phyloP scores from a whole-genome alignment of 2,329 filamentous ascomycete species.

The Lecanoromycetidae sp. region DNA sequence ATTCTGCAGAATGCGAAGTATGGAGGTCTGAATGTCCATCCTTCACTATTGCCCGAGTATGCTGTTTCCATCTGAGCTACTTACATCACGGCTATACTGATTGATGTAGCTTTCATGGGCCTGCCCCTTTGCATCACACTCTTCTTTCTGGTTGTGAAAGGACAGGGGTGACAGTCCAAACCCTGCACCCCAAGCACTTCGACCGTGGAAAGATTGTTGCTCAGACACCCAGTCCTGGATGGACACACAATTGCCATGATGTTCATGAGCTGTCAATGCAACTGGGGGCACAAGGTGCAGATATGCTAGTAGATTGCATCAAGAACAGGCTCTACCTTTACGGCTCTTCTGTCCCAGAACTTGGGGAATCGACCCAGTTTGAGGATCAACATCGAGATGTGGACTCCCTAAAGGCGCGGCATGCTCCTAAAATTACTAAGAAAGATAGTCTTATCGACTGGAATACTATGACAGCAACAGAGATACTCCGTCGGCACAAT shows the following conservation, averaged over 20 bases:
- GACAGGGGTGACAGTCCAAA: conserved; percentile 78
- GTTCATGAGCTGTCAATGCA: conserved; percentile 39
- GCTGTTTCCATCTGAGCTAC: conserved; percentile 19
- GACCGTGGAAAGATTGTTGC: conserved; percentile 66
- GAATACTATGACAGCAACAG: conserved; percentile 39
- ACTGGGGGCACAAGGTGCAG: conserved; percentile 53
- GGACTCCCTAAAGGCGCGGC: conserved; percentile 20
- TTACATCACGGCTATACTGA: conserved; percentile 13
- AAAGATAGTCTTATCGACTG: conserved; percentile 53
- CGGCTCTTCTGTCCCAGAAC: background rate
- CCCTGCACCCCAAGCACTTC: conserved; percentile 62
- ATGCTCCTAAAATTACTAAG: conserved; percentile 63
- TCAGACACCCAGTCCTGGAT: conserved; percentile 50
- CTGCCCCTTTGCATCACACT: conserved; percentile 78
- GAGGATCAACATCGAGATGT: too few relatives aligned
- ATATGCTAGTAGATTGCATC: conserved; percentile 58
- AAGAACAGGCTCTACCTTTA: conserved; percentile 48
- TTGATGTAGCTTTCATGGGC: conserved; percentile 55
- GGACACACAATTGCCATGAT: conserved; percentile 34
- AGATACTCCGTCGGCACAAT: conserved; percentile 44
- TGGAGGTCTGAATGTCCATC: conserved; percentile 87
- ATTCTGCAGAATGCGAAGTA: conserved; percentile 61
- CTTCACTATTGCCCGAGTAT: conserved; percentile 76
- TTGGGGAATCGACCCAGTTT: too few relatives aligned
- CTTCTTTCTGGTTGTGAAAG: conserved; percentile 48